Base-by-base conservation (phyloP, 2,329 filamentous ascomycete genomes). In the Claviceps paspali region DNA sequence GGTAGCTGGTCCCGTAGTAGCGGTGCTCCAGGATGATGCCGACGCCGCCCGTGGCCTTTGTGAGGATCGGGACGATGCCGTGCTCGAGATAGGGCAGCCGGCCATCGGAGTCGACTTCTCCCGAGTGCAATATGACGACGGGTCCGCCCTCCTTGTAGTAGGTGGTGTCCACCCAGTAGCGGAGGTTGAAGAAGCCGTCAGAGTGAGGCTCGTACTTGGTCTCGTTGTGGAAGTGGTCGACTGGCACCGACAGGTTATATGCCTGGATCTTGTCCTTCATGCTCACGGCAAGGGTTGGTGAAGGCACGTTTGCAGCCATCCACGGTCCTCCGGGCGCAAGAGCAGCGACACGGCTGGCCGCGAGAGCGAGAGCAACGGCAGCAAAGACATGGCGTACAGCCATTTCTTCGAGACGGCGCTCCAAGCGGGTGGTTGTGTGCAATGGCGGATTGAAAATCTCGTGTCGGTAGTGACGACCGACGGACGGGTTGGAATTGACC, bases 181-280 rank as follows among this genome's bases (percentile, higher is more conserved):
- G 73, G 33, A 88, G 62, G 17, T 73, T 57, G 55, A 85, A 93
- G 2, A 60, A 70, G 19, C 56, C 77, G 46, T 79, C 62, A 7
- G 69, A 73, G 55, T 92, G 84, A 26, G 85, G 83, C 53, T 79
- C 81, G 52, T 92, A 92, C 34, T 66, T 62, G 2, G 75, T 71
- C 38, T 86, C 79, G 50, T 88, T 84, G 57, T 82, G 82, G 60
- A 91, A 92, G 52, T 91, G 82, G 55, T 93, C 84, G 24, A 92
- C 64, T 12, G 70, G 70, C 3, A 70, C 67, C 2, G 55, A 56
- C 35, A 61, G 40, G 41, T 60, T 59, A 43, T 47, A 46, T 21
- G 42, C 39, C 36, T 47, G 41, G 43, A 49, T 45, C 6, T 35
- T 35, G 18, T 41, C 14, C 15, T 31, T 12, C 12, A 5, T 5